Conservation (phyloP, 169 alveolate genomes). For the Miamiensis avidus region DNA sequence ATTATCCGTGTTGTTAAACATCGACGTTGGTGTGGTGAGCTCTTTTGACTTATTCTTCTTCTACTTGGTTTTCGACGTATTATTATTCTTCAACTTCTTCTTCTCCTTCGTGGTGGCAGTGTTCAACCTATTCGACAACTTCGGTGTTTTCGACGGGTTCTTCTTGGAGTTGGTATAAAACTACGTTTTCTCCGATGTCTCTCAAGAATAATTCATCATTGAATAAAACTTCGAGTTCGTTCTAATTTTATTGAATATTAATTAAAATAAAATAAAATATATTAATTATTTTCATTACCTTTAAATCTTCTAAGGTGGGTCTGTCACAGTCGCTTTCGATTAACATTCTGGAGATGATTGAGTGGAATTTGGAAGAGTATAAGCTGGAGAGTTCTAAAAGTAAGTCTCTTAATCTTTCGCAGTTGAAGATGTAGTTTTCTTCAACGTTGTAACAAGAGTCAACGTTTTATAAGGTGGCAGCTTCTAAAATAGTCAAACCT, state of each 20-base stretch:
- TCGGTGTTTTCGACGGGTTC: neutral
- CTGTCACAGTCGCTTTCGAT: constrained; percentile 11
- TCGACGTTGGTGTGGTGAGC: neutral
- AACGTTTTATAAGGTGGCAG: constrained; percentile 15
- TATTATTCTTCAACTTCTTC: neutral
- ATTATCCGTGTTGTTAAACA: neutral
- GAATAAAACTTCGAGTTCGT: too few species aligned
- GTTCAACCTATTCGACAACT: constrained; percentile 1
- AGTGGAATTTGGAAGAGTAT: neutral
- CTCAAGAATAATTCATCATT: too few species aligned
- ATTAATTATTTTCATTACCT: neutral
- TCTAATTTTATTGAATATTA: too few species aligned
- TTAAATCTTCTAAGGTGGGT: constrained; percentile 15
- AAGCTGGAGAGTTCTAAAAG: neutral
- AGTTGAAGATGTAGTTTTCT: constrained; percentile 8
- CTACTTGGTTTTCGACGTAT: neutral
- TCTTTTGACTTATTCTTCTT: constrained; percentile 1
- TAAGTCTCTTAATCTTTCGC: neutral
- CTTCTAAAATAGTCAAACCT: constrained; percentile 30
- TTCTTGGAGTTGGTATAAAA: too few species aligned
- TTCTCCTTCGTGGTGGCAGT: neutral
- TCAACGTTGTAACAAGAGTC: neutral
- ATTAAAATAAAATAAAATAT: too few species aligned
- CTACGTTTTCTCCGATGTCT: too few species aligned
- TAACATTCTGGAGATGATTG: constrained; percentile 1